Evolutionary conservation across 306 rosid genomes (phyloP).

Genomic region (Glycine soja): DNA sequence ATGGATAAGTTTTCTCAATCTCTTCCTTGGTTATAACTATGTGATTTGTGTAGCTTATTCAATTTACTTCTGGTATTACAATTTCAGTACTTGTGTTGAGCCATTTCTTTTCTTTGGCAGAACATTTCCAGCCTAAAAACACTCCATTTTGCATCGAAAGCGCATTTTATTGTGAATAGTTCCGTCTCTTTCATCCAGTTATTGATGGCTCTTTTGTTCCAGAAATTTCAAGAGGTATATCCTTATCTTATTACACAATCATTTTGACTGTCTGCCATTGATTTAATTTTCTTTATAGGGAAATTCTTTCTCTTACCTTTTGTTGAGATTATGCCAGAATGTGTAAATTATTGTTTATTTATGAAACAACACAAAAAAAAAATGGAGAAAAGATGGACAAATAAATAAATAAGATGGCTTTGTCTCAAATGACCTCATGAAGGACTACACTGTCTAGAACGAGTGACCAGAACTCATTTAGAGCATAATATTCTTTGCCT

Average conservation of each 20-base stretch:
- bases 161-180: slow-evolving; percentile 1
- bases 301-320: neutral
- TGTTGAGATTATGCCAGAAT: neutral
- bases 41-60: neutral
- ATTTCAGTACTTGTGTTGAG: neutral
- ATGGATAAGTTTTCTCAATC: neutral
- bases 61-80: neutral
- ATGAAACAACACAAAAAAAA: neutral
- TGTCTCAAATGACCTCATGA: slow-evolving; percentile 1
- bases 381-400: neutral
- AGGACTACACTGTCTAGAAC: neutral
- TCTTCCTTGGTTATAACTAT: neutral
- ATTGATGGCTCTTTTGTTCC: slow-evolving; percentile 69
- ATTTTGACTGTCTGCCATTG: neutral
- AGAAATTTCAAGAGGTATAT: slow-evolving; percentile 75
- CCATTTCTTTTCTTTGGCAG: slow-evolving; percentile 3
- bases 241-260: slow-evolving; percentile 26
- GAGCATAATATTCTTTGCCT: neutral
- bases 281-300: neutral
- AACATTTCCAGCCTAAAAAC: neutral
- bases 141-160: neutral
- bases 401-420: neutral
- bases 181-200: slow-evolving; percentile 11
- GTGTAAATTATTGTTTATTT: slow-evolving; percentile 2
- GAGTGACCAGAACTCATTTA: neutral